Evolutionary conservation across 306 rosid genomes (phyloP).

Genomic region (Ammopiptanthus mongolicus): DNA sequence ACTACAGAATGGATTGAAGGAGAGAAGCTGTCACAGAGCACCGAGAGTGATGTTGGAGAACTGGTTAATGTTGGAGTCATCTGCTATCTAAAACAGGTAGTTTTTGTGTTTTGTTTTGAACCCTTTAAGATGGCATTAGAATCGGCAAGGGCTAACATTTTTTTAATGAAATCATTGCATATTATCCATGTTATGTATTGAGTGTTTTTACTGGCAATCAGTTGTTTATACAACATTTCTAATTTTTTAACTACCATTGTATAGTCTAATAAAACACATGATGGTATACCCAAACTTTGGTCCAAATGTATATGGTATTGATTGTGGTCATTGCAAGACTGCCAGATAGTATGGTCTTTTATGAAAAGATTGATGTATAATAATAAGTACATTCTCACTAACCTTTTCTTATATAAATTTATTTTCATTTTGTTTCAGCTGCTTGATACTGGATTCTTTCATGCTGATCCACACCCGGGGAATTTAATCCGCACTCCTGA

Average conservation of each 20-base stretch:
- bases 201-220: background rate
- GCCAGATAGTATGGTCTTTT: background rate
- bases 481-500: conserved; percentile 98
- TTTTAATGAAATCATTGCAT: background rate
- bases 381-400: background rate
- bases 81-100: conserved; percentile 96
- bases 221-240: background rate
- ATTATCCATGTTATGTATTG: background rate
- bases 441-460: conserved; percentile 96
- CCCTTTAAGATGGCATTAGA: background rate
- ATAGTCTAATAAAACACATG: background rate
- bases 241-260: background rate
- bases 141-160: background rate
- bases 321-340: background rate
- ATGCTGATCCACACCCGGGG: conserved; percentile 99
- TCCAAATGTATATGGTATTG: background rate
- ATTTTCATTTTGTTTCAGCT: conserved; percentile 46
- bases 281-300: background rate
- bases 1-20: conserved; percentile 92
- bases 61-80: conserved; percentile 97
- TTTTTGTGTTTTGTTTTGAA: conserved; percentile 3
- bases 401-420: conserved; percentile 14
- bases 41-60: conserved; percentile 91
- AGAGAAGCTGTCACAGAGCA: conserved; percentile 95
- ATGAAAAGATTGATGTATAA: background rate